These are phyloP conservation scores for Aquilaria malaccensis DNA, from an alignment of 345 rosid species.

Conservation along the genomic window DNA sequence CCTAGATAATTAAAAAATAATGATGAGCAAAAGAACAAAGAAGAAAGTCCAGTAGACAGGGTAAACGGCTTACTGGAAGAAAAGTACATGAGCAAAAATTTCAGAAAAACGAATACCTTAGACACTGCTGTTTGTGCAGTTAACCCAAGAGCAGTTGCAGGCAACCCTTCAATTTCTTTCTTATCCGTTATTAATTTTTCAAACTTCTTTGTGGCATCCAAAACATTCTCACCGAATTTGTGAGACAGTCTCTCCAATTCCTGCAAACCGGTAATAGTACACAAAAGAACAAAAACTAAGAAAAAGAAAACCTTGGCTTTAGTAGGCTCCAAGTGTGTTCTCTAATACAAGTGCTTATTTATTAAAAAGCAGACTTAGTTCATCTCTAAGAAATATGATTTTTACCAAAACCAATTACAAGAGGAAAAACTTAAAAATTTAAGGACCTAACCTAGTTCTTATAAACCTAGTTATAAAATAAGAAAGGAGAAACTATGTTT, in stretches of 20 bases:
- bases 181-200: conserved; percentile 76
- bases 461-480: too few species aligned
- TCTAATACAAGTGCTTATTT: too few species aligned
- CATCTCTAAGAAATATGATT: too few species aligned
- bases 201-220: conserved; percentile 90
- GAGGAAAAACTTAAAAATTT: too few species aligned
- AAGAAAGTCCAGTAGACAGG: neutral
- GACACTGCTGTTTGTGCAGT: conserved; percentile 89
- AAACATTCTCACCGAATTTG: conserved; percentile 77
- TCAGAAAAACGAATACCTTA: conserved; percentile 41
- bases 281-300: neutral
- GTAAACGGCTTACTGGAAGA: conserved; percentile 2
- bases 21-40: neutral
- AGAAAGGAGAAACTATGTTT: too few species aligned
- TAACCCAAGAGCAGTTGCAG: conserved; percentile 80
- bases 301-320: neutral
- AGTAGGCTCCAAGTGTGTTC: too few species aligned
- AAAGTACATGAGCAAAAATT: neutral
- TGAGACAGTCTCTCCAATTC: conserved; percentile 73
- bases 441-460: too few species aligned
- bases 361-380: too few species aligned
- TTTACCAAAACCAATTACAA: too few species aligned
- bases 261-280: conserved; percentile 29
- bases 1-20: conserved; percentile 31
- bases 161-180: conserved; percentile 85